Base-by-base conservation (phyloP, 805 yeast genomes). In the Metschnikowia cerradonensis region DNA sequence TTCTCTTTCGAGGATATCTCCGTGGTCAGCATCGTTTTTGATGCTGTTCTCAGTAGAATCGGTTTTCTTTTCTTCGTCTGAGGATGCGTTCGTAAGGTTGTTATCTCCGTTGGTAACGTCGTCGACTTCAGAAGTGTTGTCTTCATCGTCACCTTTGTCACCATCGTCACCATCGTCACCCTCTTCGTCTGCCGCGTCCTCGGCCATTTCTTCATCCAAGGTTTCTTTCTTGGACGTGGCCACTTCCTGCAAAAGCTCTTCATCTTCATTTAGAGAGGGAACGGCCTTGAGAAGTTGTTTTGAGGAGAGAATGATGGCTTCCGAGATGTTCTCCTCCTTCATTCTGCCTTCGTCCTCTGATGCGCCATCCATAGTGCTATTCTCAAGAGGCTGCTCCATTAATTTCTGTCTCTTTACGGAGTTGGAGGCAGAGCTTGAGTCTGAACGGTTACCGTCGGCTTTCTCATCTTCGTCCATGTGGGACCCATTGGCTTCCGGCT, bases 181-280 rank as follows among this genome's bases (percentile, higher is more conserved):
- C 20, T 49, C 56, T 26, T 52, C 54, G 14, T 33, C 48, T 13
- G 52, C 53, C 2, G 54, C 59, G 3, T 60, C 67, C 13, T 63
- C 66, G n/a, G 49, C 59, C 17, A 56, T 57, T 20, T 61, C 67
- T 10, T 57, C 65, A 13, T 60, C 64, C 20, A 45, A 41, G 13
- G 32, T 51, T 33, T 52, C 57, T 36, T 49, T 35, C 23, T 44
- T 44, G 23, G 47, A 23, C 7, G 23, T 26, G 23, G 17, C 47
- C 15, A 44, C 41, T 23, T 44, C 41, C 11, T 44, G 11, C 15
- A 44, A 23, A 14, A 44, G 20, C 8, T 34, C 41, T 23, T 34
- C 17, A 17, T 44, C 34, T 8, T 23, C 33, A 14, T 23, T 36
- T 14, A 44, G 33, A 2, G 47, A 34, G 3, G 47, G 47, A 8